Conservation (phyloP, 306 rosid genomes). For the Oemleria cerasiformis region DNA sequence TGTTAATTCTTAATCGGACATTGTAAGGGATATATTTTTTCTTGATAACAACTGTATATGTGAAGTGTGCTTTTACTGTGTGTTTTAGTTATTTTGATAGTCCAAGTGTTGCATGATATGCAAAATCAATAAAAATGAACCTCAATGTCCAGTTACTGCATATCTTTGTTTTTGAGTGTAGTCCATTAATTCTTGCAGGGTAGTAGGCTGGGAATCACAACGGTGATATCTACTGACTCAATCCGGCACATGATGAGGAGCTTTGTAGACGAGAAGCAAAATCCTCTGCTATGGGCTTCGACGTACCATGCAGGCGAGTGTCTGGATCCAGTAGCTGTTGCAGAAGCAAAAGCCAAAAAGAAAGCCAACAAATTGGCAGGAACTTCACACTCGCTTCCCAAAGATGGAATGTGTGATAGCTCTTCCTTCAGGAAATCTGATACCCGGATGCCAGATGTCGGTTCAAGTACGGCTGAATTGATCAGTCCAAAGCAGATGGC, state of each 20-base stretch:
- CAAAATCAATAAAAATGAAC: background rate
- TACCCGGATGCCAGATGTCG: conserved; percentile 26
- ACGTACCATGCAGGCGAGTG: conserved; percentile 99
- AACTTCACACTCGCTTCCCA: conserved; percentile 41
- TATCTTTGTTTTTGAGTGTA: conserved; percentile 12
- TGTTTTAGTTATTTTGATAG: background rate
- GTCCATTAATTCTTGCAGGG: conserved; percentile 54
- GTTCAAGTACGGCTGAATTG: conserved; percentile 45
- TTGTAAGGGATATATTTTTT: background rate
- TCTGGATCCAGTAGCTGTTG: conserved; percentile 88
- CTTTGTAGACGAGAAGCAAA: conserved; percentile 84
- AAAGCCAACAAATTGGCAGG: conserved; percentile 76
- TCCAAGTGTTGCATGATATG: background rate
- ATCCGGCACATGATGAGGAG: conserved; percentile 99
- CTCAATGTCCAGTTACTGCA: background rate
- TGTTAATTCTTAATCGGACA: conserved; percentile 16
- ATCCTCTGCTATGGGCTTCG: conserved; percentile 94
- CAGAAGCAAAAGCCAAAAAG: conserved; percentile 75
- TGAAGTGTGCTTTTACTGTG: background rate
- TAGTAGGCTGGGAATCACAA: conserved; percentile 89
- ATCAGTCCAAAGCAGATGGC: conserved; percentile 88
- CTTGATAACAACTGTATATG: background rate
- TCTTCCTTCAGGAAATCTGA: conserved; percentile 41
- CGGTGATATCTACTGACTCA: conserved; percentile 92
- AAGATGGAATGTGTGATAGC: conserved; percentile 52